These are phyloP conservation scores for Exophiala spinifera DNA, from an alignment of 2,329 filamentous ascomycete species.

Conservation along the genomic window DNA sequence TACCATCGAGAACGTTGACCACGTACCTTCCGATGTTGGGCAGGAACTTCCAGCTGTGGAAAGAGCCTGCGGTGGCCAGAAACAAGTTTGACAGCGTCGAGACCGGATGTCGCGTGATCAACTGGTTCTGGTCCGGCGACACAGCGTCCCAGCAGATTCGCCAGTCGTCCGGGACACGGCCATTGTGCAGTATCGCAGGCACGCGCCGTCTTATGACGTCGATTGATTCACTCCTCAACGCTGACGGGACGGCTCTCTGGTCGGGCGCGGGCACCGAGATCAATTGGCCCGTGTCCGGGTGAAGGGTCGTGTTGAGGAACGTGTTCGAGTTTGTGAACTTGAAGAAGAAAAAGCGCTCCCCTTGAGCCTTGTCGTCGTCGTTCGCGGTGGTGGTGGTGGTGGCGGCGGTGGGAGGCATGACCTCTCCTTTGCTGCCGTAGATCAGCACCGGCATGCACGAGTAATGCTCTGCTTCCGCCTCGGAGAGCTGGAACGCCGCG, in stretches of 20 bases:
- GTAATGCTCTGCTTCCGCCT: conserved; percentile 49
- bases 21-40: conserved; percentile 60
- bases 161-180: conserved; percentile 41
- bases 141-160: conserved; percentile 59
- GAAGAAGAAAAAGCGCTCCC: conserved; percentile 52
- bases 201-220: conserved; percentile 27
- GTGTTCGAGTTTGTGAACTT: conserved; percentile 62
- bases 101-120: conserved; percentile 52
- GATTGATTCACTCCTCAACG: conserved; percentile 44
- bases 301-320: conserved; percentile 53
- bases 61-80: conserved; percentile 61
- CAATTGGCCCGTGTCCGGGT: conserved; percentile 47
- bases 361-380: no score
- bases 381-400: no score
- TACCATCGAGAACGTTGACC: conserved; percentile 32
- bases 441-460: conserved; percentile 54
- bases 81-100: conserved; percentile 52
- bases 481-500: conserved; percentile 54
- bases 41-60: conserved; percentile 65
- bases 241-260: conserved; percentile 43
- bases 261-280: conserved; percentile 51
- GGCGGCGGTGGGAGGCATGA: conserved; percentile 50
- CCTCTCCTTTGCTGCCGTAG: conserved; percentile 46
- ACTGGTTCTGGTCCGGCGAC: conserved; percentile 61
- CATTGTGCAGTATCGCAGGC: conserved; percentile 33